Base-by-base conservation (phyloP, 2,329 filamentous ascomycete species). In the Penicillium crustosum region DNA sequence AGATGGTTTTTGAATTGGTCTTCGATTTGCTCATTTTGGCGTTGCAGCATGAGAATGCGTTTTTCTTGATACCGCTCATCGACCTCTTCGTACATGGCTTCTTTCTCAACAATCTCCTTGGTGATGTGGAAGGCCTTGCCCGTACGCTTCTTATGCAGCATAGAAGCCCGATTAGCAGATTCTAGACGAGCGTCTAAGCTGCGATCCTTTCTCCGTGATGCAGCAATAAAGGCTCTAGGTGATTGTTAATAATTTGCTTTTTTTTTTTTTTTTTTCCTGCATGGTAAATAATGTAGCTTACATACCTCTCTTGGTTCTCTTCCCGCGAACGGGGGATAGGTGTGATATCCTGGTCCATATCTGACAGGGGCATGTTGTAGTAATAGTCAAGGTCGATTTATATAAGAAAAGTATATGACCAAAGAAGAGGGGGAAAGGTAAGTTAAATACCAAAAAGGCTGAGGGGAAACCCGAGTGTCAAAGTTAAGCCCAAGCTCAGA, bases 41-140 rank as follows among this genome's bases (percentile, higher is more conserved):
- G 70, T 41, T 75, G 72, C 48, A 76, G 65, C 66, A 75, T 73
- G n/a, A 68, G 70, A 42, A 73, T 70, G 33, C 73, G 70, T 56
- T 75, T 76, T 51, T 75, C 73, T 55, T 75, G 72, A 49, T 75
- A 75, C 56, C 93, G 89, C 65, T 96, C 90, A 53, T 96, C 92
- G 69, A 96, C 90, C 74, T 96, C 93, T 69, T 96, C 92, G 71
- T 97, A 97, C 91, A 96, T 96, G 73, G 95, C 91, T 73, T 96
- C 93, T 61, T 91, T 92, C 65, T 89, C 80, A 13, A 96, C 92
- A 75, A 94, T 92, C 68, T 94, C 85, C 73, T 93, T 89, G 27
- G 89, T 92, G 57, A 97, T 89, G 65, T 87, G 87, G 59, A 97
- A 82, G 2, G 84, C 86, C 66, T 91, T 89, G 39, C 93, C 93